Base-by-base conservation (phyloP, 805 yeast species). In the Candida montana region DNA sequence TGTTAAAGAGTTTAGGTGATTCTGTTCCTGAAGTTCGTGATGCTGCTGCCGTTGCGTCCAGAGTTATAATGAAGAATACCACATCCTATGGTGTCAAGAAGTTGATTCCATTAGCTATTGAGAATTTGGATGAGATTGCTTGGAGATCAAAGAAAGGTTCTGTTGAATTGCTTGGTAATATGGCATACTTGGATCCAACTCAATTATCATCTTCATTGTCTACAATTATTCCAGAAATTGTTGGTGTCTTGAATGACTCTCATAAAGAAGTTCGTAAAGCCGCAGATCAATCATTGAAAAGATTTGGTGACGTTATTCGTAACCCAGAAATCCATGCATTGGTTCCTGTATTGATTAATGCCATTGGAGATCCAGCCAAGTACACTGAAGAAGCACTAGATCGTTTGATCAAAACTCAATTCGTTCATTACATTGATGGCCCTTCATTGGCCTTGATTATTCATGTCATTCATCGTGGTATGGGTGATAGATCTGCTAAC, bases 61-160 rank as follows among this genome's bases (percentile, higher is more conserved):
- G 85, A 53, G 76, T 77, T 37, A 83, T 93, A 47, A 93, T 93
- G 99, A 77, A 82, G 40, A 75, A 81, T 53, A 87, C 98, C 5
- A 89, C 98, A 3, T 80, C 95, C 48, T 93, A 69, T 62, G 99
- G 99, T 64, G 86, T 93, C 44, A 85, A 83, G 57, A 81, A 83
- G 50, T 72, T 93, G 61, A 89, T 93, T 60, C 99, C 99, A 2
- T 71, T 91, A 43, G 95, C 97, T 0, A 76, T 91, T 45, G 76
- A 80, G 26, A 87, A 86, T 51, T 71, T 93, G 52, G 95, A 89
- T 53, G 95, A 87, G 46, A 79, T 82, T 42, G 83, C 95, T 0
- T 93, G 99, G 99, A 76, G 99, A 66, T 79, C 95, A 0, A 93
- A 93, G 67, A 87, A 89, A 65, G 99, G 98, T 4, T 86, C 98